Percentiles rank a stretch among this genome's conserved stretches.
Evolutionary conservation across 441 rosid species (phyloP).

Genomic region (Pelargonium australe): DNA sequence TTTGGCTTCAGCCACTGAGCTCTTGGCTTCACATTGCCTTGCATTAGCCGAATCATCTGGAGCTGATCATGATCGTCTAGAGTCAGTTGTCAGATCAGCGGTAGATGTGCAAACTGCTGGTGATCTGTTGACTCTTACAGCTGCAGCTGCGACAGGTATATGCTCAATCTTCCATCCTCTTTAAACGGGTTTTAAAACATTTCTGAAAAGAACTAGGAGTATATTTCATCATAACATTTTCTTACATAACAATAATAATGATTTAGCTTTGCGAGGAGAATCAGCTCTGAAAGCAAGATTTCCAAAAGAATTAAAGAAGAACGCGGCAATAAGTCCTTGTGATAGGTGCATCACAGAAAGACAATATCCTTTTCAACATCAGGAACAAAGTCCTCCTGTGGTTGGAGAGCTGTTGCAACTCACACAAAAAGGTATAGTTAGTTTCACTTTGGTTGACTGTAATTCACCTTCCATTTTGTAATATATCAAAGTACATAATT

Average conservation of each 20-base stretch:
- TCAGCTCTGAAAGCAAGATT: constrained; percentile 67
- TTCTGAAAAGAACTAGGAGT: too few species aligned
- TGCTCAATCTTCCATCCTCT: background rate
- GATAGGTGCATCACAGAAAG: constrained; percentile 55
- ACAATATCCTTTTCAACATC: constrained; percentile 37
- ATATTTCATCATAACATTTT: too few species aligned
- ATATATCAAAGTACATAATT: too few species aligned
- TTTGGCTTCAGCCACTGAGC: constrained; percentile 78
- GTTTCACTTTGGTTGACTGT: background rate
- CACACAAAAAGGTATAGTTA: constrained; percentile 55
- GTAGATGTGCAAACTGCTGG: constrained; percentile 67
- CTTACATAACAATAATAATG: background rate
- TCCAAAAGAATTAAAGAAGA: constrained; percentile 80
- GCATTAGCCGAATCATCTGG: constrained; percentile 78
- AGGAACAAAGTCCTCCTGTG: constrained; percentile 47
- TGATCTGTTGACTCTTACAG: constrained; percentile 89
- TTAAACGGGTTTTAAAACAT: too few species aligned
- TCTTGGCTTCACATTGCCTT: constrained; percentile 80
- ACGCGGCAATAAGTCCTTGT: constrained; percentile 73
- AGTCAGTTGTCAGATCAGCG: constrained; percentile 68
- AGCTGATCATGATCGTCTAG: constrained; percentile 67
- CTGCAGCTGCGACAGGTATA: constrained; percentile 92
- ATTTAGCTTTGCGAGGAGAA: constrained; percentile 83
- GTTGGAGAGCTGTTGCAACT: constrained; percentile 71
- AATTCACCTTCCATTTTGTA: too few species aligned